Conservation (phyloP, 192 early-diverging fungal species). For the Haplosporangium gracile region DNA sequence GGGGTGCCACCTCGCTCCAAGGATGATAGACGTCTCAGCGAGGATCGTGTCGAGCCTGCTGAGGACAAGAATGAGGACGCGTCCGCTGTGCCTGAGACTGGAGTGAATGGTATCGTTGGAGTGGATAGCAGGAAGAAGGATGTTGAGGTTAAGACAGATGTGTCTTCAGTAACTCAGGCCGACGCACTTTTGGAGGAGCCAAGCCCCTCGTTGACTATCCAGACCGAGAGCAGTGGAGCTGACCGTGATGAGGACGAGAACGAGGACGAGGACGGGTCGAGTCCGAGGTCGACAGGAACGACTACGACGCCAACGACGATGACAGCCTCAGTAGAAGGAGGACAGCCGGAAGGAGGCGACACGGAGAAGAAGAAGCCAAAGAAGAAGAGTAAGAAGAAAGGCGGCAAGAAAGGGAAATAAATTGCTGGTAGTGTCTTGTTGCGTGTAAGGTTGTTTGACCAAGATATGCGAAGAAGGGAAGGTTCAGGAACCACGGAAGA, state of each 20-base stretch:
- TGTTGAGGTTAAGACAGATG: neutral
- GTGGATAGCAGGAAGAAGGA: neutral
- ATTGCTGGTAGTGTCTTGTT: neutral
- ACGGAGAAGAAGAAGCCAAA: slow-evolving; percentile 28
- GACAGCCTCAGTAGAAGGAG: neutral
- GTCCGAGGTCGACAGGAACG: neutral
- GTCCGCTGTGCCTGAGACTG: neutral
- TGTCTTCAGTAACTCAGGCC: neutral
- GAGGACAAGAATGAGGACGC: neutral
- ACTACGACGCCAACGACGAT: neutral
- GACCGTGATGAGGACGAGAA: neutral
- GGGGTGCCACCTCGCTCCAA: neutral
- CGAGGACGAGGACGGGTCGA: slow-evolving; percentile 12
- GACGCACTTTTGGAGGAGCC: neutral
- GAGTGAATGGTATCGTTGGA: neutral
- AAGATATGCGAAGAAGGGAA: too few relatives aligned
- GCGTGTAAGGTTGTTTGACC: too few relatives aligned
- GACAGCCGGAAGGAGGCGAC: slow-evolving; percentile 8
- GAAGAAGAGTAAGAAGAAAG: slow-evolving; percentile 44
- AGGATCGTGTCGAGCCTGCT: neutral
- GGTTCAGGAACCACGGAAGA: too few relatives aligned
- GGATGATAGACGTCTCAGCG: neutral
- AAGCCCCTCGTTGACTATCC: neutral
- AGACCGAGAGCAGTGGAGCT: slow-evolving; percentile 12
- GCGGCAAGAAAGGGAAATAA: slow-evolving; percentile 25